Evolutionary conservation across 352 stramenopile genomes (phyloP).

Genomic region (Globisporangium middletonii): DNA sequence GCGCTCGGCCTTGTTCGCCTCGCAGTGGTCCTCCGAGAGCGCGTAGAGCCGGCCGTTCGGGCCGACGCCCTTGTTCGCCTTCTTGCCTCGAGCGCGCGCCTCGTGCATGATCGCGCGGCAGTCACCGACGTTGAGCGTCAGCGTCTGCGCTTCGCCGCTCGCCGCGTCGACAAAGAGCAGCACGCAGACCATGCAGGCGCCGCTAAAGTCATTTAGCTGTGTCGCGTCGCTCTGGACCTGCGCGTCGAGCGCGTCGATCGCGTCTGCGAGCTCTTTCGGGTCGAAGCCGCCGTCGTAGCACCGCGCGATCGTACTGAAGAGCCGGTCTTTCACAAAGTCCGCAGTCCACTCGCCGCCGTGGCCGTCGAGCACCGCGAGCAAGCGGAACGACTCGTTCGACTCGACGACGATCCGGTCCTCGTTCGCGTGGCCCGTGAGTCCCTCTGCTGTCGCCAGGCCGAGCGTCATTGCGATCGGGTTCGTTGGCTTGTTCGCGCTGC

Average conservation of each 20-base stretch:
- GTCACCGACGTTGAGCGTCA: conserved; percentile 74
- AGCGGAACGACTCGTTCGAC: conserved; percentile 43
- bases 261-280: conserved; percentile 22
- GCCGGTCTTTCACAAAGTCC: conserved; percentile 43
- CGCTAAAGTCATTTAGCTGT: conserved; percentile 43
- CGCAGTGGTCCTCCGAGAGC: conserved; percentile 71
- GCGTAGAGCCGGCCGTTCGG: conserved; percentile 18
- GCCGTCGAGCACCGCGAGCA: conserved; percentile 71
- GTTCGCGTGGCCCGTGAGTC: conserved; percentile 51
- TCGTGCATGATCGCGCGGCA: conserved; percentile 59
- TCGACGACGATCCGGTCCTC: conserved; percentile 60
- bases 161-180: conserved; percentile 39
- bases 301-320: conserved; percentile 39
- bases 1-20: conserved; percentile 48
- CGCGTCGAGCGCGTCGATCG: conserved; percentile 43
- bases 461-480: conserved; percentile 37
- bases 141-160: conserved; percentile 28
- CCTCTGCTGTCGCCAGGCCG: conserved; percentile 37
- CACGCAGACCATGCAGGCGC: conserved; percentile 57
- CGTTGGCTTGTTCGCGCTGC: conserved; percentile 8
- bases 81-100: conserved; percentile 14
- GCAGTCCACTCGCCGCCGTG: conserved; percentile 56
- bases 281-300: conserved; percentile 34
- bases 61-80: conserved; percentile 6
- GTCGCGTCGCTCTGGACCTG: conserved; percentile 34